Conservation (phyloP, 139 green algal species). For the Coelastrella sp. region DNA sequence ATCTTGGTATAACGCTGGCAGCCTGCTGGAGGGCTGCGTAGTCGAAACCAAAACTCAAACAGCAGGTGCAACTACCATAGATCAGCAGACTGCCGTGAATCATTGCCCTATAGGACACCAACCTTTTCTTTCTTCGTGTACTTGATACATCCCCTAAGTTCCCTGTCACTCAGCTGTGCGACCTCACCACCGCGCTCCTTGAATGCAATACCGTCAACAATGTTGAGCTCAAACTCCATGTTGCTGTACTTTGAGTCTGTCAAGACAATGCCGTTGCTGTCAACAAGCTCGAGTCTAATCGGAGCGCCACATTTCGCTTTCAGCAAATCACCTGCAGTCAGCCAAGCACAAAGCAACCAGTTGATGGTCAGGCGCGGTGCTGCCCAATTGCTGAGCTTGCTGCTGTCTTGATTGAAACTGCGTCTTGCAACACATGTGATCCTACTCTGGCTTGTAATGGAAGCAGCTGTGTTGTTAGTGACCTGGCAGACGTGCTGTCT, state of each 20-base stretch:
- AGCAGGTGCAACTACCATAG: no score
- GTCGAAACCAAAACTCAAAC: no score
- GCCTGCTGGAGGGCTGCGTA: no score
- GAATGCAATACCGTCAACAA: slow-evolving; percentile 56
- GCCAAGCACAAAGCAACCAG: background rate
- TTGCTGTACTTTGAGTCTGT: slow-evolving; percentile 29
- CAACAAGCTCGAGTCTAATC: slow-evolving; percentile 83
- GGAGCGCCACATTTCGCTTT: slow-evolving; percentile 81
- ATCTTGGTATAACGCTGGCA: no score
- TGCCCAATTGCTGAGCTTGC: background rate
- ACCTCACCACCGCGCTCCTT: slow-evolving; percentile 51
- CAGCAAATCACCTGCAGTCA: slow-evolving; percentile 70
- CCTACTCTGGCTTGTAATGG: background rate
- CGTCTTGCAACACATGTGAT: background rate
- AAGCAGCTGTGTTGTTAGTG: background rate
- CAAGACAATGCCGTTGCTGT: slow-evolving; percentile 68
- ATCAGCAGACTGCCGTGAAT: background rate
- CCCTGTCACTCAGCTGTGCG: slow-evolving; percentile 49
- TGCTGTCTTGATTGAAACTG: background rate
- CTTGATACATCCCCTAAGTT: slow-evolving; percentile 71
- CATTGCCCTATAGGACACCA: background rate
- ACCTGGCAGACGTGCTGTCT: no score
- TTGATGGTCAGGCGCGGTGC: background rate
- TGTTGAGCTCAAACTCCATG: slow-evolving; percentile 33
- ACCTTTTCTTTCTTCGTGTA: background rate